These are phyloP conservation scores for Acanthamoeba sp. DNA, from an alignment of 208 protist genomes.

Conservation along the genomic window DNA sequence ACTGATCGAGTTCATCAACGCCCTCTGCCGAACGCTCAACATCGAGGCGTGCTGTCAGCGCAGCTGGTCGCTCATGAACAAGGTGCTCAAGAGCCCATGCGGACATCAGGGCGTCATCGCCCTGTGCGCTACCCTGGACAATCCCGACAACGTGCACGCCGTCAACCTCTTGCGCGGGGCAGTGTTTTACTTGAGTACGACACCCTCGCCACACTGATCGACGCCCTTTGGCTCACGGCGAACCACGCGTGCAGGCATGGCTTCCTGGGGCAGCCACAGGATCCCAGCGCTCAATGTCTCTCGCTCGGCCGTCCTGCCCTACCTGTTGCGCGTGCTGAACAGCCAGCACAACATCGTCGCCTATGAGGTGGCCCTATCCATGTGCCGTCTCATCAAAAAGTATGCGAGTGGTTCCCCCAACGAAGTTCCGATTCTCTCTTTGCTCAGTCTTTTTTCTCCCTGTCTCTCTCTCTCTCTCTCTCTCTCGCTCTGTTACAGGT, in stretches of 20 bases:
- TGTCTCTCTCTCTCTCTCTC: neutral
- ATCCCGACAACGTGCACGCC: slow-evolving; percentile 64
- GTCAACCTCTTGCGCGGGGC: slow-evolving; percentile 80
- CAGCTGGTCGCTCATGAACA: slow-evolving; percentile 77
- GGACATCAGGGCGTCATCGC: slow-evolving; percentile 77
- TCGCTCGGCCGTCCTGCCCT: slow-evolving; percentile 46
- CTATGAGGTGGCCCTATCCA: slow-evolving; percentile 79
- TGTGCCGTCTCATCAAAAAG: slow-evolving; percentile 80
- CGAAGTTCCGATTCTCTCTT: too few relatives aligned
- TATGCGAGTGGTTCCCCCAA: too few relatives aligned
- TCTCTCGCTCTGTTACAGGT: neutral
- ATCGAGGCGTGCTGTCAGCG: slow-evolving; percentile 79
- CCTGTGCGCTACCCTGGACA: slow-evolving; percentile 69
- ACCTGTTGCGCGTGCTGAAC: slow-evolving; percentile 65
- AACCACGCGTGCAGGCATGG: slow-evolving; percentile 24
- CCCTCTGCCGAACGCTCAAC: slow-evolving; percentile 78
- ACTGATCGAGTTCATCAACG: slow-evolving; percentile 47
- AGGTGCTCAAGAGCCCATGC: slow-evolving; percentile 58
- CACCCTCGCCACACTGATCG: slow-evolving; percentile 40
- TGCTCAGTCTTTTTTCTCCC: too few relatives aligned
- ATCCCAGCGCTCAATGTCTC: slow-evolving; percentile 34
- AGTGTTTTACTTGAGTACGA: slow-evolving; percentile 81
- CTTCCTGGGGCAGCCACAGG: slow-evolving; percentile 62
- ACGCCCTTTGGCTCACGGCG: neutral
- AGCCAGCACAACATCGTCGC: slow-evolving; percentile 80